Evolutionary conservation across 495 filamentous ascomycete genomes (phyloP).

Genomic region (Talaromyces trachyspermus): DNA sequence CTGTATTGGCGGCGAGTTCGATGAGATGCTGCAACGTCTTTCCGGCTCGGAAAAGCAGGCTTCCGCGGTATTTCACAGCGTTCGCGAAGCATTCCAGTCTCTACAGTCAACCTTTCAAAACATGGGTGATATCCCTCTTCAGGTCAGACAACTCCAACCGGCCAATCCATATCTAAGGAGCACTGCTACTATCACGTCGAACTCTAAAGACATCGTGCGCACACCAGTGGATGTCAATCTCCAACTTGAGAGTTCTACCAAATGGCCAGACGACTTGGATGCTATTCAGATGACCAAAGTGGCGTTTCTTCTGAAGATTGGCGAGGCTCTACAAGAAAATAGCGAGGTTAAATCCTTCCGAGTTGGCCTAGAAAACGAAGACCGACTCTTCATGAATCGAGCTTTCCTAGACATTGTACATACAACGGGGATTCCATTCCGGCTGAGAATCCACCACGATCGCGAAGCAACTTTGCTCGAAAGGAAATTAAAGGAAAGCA

Average conservation of each 20-base stretch:
- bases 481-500: conserved; percentile 65
- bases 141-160: conserved; percentile 67
- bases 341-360: conserved; percentile 46
- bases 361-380: conserved; percentile 74
- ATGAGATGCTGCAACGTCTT: conserved; percentile 43
- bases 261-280: conserved; percentile 85
- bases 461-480: conserved; percentile 78
- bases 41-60: conserved; percentile 30
- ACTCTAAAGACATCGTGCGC: conserved; percentile 19
- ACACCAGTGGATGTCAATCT: conserved; percentile 61
- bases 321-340: conserved; percentile 55
- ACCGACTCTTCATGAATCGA: conserved; percentile 59
- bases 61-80: conserved; percentile 44
- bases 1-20: conserved; percentile 57
- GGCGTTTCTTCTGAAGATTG: conserved; percentile 81
- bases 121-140: conserved; percentile 73
- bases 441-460: conserved; percentile 59
- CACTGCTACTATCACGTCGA: conserved; percentile 45
- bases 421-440: conserved; percentile 53
- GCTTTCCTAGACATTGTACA: conserved; percentile 80
- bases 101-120: conserved; percentile 66
- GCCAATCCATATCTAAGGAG: conserved; percentile 67
- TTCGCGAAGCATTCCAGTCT: conserved; percentile 56
- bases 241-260: conserved; percentile 86
- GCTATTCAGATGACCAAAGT: conserved; percentile 92